Conservation (phyloP, 2,329 filamentous ascomycete species). For the Botrytis porri region DNA sequence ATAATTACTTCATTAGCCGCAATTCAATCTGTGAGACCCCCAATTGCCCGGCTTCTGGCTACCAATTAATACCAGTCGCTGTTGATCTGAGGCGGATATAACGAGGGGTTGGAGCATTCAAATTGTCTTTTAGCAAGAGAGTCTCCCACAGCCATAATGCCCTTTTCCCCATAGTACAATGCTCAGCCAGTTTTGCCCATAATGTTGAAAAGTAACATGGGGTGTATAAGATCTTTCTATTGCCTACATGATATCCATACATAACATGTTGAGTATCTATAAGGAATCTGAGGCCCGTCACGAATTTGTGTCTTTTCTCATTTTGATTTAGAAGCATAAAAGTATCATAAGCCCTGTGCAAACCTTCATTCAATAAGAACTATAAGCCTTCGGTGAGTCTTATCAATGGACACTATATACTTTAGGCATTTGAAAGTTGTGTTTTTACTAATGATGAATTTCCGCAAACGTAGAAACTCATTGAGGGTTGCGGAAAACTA, state of each 20-base stretch:
- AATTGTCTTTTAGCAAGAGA: neutral
- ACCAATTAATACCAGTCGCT: neutral
- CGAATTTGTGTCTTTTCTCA: neutral
- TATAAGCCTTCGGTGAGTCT: neutral
- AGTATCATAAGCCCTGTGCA: neutral
- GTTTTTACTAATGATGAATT: neutral
- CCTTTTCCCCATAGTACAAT: neutral
- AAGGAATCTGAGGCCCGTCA: neutral
- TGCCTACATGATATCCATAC: neutral
- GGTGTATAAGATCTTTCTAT: neutral
- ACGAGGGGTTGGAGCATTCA: neutral
- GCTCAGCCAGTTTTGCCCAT: neutral
- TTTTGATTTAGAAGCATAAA: neutral
- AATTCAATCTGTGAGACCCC: neutral
- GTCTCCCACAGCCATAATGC: neutral
- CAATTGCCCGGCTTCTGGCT: neutral
- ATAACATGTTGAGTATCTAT: neutral
- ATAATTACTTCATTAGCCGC: neutral
- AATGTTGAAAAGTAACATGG: neutral
- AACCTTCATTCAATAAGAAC: neutral
- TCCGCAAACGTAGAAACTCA: neutral
- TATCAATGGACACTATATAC: rapidly evolving
- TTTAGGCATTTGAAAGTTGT: neutral
- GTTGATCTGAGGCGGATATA: neutral
- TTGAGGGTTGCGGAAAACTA: neutral